A percentile compares a stretch with the other conserved stretches of the same genome.
These are phyloP conservation scores for Sarcomyxa edulis DNA, from an alignment of 768 basidiomycete species.

Conservation along the genomic window DNA sequence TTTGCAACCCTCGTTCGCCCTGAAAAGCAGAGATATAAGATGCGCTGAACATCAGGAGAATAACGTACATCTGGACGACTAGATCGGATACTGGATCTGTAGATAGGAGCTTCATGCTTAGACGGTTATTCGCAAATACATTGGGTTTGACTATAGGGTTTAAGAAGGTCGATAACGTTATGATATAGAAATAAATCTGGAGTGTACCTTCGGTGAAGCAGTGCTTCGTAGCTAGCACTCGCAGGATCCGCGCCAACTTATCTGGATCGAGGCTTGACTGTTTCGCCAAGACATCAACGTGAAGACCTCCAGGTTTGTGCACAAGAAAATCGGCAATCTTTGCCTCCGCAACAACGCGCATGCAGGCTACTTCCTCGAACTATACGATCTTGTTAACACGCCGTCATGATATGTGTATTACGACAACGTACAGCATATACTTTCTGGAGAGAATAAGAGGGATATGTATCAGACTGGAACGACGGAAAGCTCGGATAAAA, in stretches of 20 bases:
- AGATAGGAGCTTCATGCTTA: constrained; percentile 28
- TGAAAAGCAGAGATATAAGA: not conserved
- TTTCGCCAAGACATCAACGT: constrained; percentile 23
- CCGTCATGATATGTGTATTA: not conserved
- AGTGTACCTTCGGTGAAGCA: constrained; percentile 31
- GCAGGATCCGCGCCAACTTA: constrained; percentile 34
- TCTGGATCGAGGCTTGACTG: constrained; percentile 24
- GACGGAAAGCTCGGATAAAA: not conserved
- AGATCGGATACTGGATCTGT: constrained; percentile 22
- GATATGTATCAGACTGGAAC: not conserved
- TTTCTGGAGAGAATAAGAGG: constrained; percentile 13
- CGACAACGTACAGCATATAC: constrained; percentile 9
- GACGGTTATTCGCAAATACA: constrained; percentile 36
- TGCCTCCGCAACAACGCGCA: constrained; percentile 27
- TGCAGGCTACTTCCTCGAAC: constrained; percentile 25
- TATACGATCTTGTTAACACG: constrained; percentile 4
- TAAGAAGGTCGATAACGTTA: not conserved
- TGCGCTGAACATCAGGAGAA: not conserved
- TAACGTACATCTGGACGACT: constrained; percentile 19
- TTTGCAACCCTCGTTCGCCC: constrained; percentile 15
- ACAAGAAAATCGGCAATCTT: constrained; percentile 33
- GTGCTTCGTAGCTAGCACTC: constrained; percentile 33
- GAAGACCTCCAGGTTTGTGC: constrained; percentile 29
- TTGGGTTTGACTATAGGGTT: constrained; percentile 25
- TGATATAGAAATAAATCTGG: not conserved